Evolutionary conservation across 2,329 filamentous ascomycete genomes (phyloP).

Genomic region (Sporothrix pallida): DNA sequence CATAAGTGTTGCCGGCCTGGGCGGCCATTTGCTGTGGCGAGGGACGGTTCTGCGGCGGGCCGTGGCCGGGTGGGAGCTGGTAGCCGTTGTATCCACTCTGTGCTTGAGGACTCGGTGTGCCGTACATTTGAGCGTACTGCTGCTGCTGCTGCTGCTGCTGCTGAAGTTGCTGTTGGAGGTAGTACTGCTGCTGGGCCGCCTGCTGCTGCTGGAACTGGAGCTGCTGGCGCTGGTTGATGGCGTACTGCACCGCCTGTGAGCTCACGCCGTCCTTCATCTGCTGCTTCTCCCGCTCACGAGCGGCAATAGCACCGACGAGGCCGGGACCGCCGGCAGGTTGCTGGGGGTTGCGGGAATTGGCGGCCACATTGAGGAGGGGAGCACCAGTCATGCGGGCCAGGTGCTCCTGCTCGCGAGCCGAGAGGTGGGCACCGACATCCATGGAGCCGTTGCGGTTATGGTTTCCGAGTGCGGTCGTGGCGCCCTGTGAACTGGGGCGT

Average conservation of each 20-base stretch:
- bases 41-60: conserved; percentile 36
- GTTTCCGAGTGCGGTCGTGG: conserved; percentile 55
- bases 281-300: conserved; percentile 77
- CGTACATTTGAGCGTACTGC: conserved; percentile 38
- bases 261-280: conserved; percentile 72
- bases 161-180: conserved; percentile 41
- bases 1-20: conserved; percentile 19
- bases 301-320: conserved; percentile 79
- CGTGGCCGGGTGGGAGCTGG: conserved; percentile 38
- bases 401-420: conserved; percentile 85
- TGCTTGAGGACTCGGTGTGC: neutral
- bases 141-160: conserved; percentile 43
- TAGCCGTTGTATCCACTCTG: conserved; percentile 35
- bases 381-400: conserved; percentile 81
- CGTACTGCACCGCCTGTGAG: conserved; percentile 73
- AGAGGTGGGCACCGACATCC: conserved; percentile 64
- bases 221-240: conserved; percentile 69
- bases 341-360: conserved; percentile 55
- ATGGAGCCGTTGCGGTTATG: conserved; percentile 36
- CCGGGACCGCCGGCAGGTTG: conserved; percentile 62
- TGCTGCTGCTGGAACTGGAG: conserved; percentile 47
- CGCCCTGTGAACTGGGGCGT: conserved; percentile 65
- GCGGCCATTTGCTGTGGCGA: conserved; percentile 35
- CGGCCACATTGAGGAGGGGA: conserved; percentile 72
- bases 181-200: conserved; percentile 46